Conservation (phyloP, 352 stramenopile genomes). For the Phytopythium kandeliae region DNA sequence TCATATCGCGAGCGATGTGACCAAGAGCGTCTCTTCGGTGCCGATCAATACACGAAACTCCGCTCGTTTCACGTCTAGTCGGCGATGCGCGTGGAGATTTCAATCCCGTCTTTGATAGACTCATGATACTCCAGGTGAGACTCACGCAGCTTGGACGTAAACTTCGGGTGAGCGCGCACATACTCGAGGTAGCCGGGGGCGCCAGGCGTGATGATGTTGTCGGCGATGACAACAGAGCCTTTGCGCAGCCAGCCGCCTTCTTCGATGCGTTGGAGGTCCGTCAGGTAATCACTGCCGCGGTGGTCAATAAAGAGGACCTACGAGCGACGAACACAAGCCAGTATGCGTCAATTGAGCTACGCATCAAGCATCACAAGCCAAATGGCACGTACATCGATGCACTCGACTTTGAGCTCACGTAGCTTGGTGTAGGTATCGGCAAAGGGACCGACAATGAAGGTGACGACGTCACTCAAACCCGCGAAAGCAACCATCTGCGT, state of each 20-base stretch:
- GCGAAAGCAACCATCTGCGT: conserved; percentile 34
- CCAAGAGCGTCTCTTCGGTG: too few species aligned
- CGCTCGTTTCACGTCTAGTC: neutral
- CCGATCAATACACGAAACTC: too few species aligned
- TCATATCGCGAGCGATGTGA: too few species aligned
- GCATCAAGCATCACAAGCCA: neutral
- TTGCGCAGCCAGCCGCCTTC: conserved; percentile 23
- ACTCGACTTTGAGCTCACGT: conserved; percentile 19
- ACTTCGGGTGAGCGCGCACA: conserved; percentile 30
- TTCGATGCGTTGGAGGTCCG: conserved; percentile 41
- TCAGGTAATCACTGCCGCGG: conserved; percentile 36
- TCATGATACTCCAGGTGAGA: conserved; percentile 31
- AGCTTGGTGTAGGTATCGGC: conserved; percentile 18
- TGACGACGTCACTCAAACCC: conserved; percentile 29
- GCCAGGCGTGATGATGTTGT: conserved; percentile 41
- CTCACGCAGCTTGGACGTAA: conserved; percentile 26
- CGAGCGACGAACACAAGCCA: too few species aligned
- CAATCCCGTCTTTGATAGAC: conserved; percentile 25
- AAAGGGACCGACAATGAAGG: conserved; percentile 24
- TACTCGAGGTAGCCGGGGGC: conserved; percentile 42
- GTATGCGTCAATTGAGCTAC: too few species aligned
- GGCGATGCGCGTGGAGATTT: conserved; percentile 25
- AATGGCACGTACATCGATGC: conserved; percentile 14
- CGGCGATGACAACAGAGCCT: conserved; percentile 32
- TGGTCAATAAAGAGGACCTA: conserved; percentile 55